Percentiles rank a stretch among this genome's conserved stretches.
These are phyloP conservation scores for Fusarium devonianum DNA, from an alignment of 2,329 filamentous ascomycete genomes.

Conservation along the genomic window DNA sequence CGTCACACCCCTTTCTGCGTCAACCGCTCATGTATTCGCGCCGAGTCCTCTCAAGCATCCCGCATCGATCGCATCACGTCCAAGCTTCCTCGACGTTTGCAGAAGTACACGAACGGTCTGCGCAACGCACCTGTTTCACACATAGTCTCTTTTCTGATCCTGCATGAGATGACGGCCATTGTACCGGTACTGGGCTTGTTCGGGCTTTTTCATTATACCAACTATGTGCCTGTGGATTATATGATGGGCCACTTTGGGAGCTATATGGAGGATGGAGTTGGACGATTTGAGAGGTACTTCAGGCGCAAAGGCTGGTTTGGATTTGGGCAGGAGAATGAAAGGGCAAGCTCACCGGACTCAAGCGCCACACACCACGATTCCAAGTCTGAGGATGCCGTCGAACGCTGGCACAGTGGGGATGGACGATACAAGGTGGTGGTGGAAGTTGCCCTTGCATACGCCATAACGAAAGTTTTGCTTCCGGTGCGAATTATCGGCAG, in stretches of 20 bases:
- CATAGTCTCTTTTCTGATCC: constrained; percentile 82
- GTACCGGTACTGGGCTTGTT: constrained; percentile 79
- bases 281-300: constrained; percentile 80
- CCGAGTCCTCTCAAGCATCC: constrained; percentile 44
- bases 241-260: constrained; percentile 58
- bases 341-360: not conserved
- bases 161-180: constrained; percentile 92
- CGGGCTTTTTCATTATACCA: constrained; percentile 79
- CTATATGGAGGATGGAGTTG: constrained; percentile 68
- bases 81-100: constrained; percentile 71
- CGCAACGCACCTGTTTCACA: constrained; percentile 81
- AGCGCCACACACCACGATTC: constrained; percentile 10
- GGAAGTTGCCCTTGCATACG: constrained; percentile 86
- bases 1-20: constrained; percentile 13
- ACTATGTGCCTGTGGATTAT: constrained; percentile 71
- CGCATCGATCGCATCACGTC: constrained; percentile 56
- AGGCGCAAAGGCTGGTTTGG: constrained; percentile 82
- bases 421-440: constrained; percentile 64
- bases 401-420: constrained; percentile 51
- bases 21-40: constrained; percentile 18
- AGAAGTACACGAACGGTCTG: constrained; percentile 72
- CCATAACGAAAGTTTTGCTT: constrained; percentile 84
- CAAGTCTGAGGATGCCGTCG: constrained; percentile 42
- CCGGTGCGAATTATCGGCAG: constrained; percentile 79
- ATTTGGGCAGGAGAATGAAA: constrained; percentile 51